A percentile compares a stretch with the other conserved stretches of the same genome.
phyloP scores from a whole-genome alignment of 495 filamentous ascomycete species.

The Barbatosphaeria neglecta region DNA sequence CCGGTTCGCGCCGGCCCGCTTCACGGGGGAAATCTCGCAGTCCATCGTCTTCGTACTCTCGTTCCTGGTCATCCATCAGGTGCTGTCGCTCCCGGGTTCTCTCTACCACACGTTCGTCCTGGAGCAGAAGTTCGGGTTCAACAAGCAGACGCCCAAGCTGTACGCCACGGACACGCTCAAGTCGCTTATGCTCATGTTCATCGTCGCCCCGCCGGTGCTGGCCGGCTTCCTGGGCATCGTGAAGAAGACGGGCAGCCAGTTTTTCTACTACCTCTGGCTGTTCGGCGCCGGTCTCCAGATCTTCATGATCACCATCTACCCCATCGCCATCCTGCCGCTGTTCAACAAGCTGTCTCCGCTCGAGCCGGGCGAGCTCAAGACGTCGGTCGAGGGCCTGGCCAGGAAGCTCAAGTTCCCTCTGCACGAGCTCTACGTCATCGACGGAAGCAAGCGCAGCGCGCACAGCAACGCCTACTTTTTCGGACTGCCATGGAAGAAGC shows the following conservation, averaged over 20 bases:
- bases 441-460: constrained; percentile 91
- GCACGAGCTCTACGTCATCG: constrained; percentile 84
- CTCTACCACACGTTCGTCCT: constrained; percentile 92
- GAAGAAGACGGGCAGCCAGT: constrained; percentile 77
- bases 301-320: constrained; percentile 92
- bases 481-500: constrained; percentile 97
- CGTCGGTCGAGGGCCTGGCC: constrained; percentile 74
- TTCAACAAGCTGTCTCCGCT: constrained; percentile 98
- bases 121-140: constrained; percentile 96
- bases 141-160: constrained; percentile 84
- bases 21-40: constrained; percentile 86
- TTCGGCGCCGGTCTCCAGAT: constrained; percentile 81
- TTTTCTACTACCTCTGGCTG: constrained; percentile 96
- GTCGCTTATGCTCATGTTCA: constrained; percentile 67
- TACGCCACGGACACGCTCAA: constrained; percentile 91
- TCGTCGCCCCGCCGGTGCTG: constrained; percentile 74
- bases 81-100: constrained; percentile 65
- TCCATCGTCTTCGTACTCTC: constrained; percentile 84
- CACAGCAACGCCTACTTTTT: constrained; percentile 99
- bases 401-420: constrained; percentile 81
- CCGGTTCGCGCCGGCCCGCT: constrained; percentile 60
- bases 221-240: constrained; percentile 84
- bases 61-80: constrained; percentile 69
- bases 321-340: constrained; percentile 81
- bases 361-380: constrained; percentile 75